Evolutionary conservation across 768 basidiomycete species (phyloP).

Genomic region (Artomyces pyxidatus): DNA sequence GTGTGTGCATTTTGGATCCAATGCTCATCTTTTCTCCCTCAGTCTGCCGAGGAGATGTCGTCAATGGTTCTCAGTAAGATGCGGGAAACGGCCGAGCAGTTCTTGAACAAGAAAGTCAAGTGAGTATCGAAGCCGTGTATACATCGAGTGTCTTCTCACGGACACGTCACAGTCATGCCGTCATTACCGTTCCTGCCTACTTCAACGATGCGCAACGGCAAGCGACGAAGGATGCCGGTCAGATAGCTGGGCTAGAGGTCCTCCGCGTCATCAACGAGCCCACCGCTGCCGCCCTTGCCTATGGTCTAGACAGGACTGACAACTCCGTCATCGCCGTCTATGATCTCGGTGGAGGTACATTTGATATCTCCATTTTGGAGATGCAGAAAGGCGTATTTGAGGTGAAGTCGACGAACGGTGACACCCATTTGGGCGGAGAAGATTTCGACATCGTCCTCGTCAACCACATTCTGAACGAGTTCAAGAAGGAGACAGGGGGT

Average conservation of each 20-base stretch:
- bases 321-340: slow-evolving; percentile 95
- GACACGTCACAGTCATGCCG: slow-evolving; percentile 58
- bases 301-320: slow-evolving; percentile 80
- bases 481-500: slow-evolving; percentile 88
- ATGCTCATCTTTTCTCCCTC: slow-evolving; percentile 13
- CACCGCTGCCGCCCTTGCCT: slow-evolving; percentile 96
- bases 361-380: slow-evolving; percentile 98
- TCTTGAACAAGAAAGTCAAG: slow-evolving; percentile 89
- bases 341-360: slow-evolving; percentile 96
- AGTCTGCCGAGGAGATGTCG: slow-evolving; percentile 83
- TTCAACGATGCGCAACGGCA: slow-evolving; percentile 99
- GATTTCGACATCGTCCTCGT: slow-evolving; percentile 93
- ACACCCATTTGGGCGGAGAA: slow-evolving; percentile 94
- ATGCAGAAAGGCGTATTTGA: slow-evolving; percentile 99
- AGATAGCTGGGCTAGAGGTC: slow-evolving; percentile 95
- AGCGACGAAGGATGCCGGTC: slow-evolving; percentile 96
- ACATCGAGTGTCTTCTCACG: neutral
- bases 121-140: slow-evolving; percentile 38
- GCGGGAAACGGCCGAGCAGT: slow-evolving; percentile 93
- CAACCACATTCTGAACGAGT: slow-evolving; percentile 77
- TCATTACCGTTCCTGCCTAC: slow-evolving; percentile 95
- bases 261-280: slow-evolving; percentile 99
- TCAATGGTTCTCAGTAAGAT: slow-evolving; percentile 89
- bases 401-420: slow-evolving; percentile 99
- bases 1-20: neutral